phyloP scores from a whole-genome alignment of 352 stramenopile species.

The Globisporangium emineosum region DNA sequence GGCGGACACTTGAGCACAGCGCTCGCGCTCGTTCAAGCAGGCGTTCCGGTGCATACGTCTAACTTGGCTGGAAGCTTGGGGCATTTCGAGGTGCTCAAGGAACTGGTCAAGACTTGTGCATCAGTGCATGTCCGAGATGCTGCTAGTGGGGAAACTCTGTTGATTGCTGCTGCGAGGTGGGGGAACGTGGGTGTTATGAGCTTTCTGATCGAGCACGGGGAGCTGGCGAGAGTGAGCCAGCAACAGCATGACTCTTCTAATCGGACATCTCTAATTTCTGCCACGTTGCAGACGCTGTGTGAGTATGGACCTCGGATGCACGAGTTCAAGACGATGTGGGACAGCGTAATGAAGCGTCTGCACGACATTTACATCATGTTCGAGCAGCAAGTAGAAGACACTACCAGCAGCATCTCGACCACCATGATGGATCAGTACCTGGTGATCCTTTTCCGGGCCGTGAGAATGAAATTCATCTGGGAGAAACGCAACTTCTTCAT shows the following conservation, averaged over 20 bases:
- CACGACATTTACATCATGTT: background rate
- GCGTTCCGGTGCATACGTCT: background rate
- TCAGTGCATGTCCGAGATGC: conserved; percentile 1
- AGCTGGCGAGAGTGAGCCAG: background rate
- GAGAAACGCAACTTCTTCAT: conserved; percentile 1
- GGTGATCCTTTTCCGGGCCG: conserved; percentile 3
- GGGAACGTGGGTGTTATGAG: conserved; percentile 19
- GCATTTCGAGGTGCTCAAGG: background rate
- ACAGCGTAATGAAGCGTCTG: background rate
- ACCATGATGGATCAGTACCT: conserved; percentile 1
- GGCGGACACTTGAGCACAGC: conserved; percentile 1
- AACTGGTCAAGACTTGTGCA: background rate
- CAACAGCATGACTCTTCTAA: background rate
- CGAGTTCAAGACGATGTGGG: conserved; percentile 1
- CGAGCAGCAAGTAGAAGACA: background rate
- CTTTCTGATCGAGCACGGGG: conserved; percentile 16
- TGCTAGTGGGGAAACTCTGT: conserved; percentile 5
- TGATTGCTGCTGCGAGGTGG: conserved; percentile 18
- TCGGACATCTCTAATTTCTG: background rate
- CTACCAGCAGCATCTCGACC: background rate
- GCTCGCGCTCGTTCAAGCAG: background rate
- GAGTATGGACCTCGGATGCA: conserved; percentile 2
- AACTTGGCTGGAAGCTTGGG: background rate
- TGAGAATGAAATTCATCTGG: background rate
- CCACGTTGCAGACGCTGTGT: conserved; percentile 1